Evolutionary conservation across 495 filamentous ascomycete genomes (phyloP), one percentile per base, ranked within the genome.

Genomic region (Neurospora pannonica): DNA sequence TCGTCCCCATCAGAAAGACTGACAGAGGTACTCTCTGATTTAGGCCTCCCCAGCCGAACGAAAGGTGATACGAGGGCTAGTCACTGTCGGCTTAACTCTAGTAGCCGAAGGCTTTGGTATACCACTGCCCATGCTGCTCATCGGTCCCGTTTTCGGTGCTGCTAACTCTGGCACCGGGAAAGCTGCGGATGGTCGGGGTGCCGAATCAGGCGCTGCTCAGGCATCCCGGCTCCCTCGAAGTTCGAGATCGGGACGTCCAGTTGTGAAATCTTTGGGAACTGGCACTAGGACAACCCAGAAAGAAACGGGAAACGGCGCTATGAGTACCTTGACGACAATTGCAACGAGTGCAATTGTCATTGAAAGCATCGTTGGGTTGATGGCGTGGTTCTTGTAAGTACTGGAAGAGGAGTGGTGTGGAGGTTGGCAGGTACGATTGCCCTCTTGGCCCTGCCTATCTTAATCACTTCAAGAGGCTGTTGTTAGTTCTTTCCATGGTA

Each of bases 21-120:
- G 21, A 54, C n/a, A n/a, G n/a, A n/a, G n/a, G n/a, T 11, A 24
- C 10, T 0, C 1, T 54, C 0, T 1, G 46, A 0, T 21, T 54
- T 28, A 28, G 48, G 5, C 48, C 0, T 60, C 48, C 10, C 48
- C 48, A 3, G 1, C 2, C 48, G 2, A 60, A 28, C 5, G 5
- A 60, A 1, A 3, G 5, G 13, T 60, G 21, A 60, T 28, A 28
- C 48, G 48, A 0, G 11, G 11, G 11, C 21, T 60, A 15, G 48
- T 60, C 5, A 0, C 48, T 0, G 10, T 15, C 10, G 5, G 48
- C 5, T 28, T 60, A 0, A 28, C 11, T 15, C 0, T 60, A 0
- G 10, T 60, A 0, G 48, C 48, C 0, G 21, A 60, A 60, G 48
- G 48, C 21, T 60, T 60, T 60, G 48, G 48, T 1, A 60, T 28